Evolutionary conservation across 768 basidiomycete species (phyloP).

Genomic region (Lactarius sanguifluus): DNA sequence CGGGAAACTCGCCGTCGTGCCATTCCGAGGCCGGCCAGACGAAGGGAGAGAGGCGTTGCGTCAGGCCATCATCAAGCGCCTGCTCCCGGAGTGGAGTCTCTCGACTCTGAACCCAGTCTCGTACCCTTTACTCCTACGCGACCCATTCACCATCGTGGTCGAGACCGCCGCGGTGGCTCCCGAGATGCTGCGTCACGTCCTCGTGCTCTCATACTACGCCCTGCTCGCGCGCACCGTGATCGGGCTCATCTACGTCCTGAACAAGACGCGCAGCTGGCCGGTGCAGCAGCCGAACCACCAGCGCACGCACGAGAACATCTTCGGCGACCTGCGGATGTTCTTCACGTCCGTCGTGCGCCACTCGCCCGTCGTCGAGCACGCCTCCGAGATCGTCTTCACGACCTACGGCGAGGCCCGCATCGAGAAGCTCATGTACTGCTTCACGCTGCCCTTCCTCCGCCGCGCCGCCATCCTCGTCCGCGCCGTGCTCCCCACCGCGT

Average conservation of each 20-base stretch:
- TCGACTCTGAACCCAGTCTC: conserved; percentile 81
- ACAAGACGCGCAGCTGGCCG: conserved; percentile 58
- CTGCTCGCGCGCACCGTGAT: conserved; percentile 84
- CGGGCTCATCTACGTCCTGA: conserved; percentile 78
- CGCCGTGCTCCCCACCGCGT: conserved; percentile 64
- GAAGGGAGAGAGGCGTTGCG: conserved; percentile 76
- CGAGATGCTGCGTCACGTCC: conserved; percentile 83
- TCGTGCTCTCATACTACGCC: conserved; percentile 89
- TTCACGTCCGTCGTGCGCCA: conserved; percentile 90
- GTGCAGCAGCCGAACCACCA: conserved; percentile 46
- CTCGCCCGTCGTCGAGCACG: conserved; percentile 84
- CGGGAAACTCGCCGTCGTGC: conserved; percentile 59
- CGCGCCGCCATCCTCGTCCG: conserved; percentile 83
- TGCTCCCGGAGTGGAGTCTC: conserved; percentile 90
- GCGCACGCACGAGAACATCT: conserved; percentile 66
- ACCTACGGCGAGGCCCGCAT: conserved; percentile 82
- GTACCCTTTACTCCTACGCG: conserved; percentile 82
- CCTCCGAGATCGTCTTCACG: conserved; percentile 74
- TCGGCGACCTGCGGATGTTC: conserved; percentile 85
- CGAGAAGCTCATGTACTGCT: conserved; percentile 81
- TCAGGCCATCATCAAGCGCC: conserved; percentile 84
- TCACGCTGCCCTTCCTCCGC: conserved; percentile 90
- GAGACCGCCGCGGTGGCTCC: conserved; percentile 91
- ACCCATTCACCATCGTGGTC: conserved; percentile 86
- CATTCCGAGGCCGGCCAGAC: conserved; percentile 69